Base-by-base conservation (phyloP, 495 filamentous ascomycete species). In the Pyronema omphalodes region DNA sequence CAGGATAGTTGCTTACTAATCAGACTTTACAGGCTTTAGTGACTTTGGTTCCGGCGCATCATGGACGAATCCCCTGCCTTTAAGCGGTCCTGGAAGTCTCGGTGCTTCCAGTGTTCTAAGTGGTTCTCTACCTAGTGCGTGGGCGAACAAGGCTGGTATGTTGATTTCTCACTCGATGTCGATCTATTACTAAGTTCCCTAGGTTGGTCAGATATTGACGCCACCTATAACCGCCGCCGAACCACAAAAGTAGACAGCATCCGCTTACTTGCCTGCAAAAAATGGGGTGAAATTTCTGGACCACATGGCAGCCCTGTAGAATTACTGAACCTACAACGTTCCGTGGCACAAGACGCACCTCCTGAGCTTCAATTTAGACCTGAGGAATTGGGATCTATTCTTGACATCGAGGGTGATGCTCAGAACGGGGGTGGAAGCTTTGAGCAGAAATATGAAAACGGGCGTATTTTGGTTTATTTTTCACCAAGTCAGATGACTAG, bases 401-500 rank as follows among this genome's bases (percentile, higher is more conserved):
- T 84, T 67, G 88, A 95, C 57, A 93, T 88, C 1, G 82, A 91
- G 64, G 91, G 91, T 54, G 93, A 84, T 60, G 63, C 71, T 0
- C 76, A 82, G 47, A 96, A 96, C 58, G 91, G 91, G 51, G 91
- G 91, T 51, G 91, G 91, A 15, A 80, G 73, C 41, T 93, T 96
- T 71, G 47, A 73, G 74, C 40, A 73, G 77, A 41, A 73, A 67
- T 0, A 18, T 23, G 52, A 46, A 2, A 62, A 68, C 19, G 69
- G 61, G 7, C 69, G 70, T 29, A 70, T 68, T 35, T 70, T 75
- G 40, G 81, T 93, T 58, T 78, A 76, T 53, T 83, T 78, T 33
- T 14, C 35, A 18, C 37, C 48, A 8, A 33, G 36, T 33, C n/a
- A 51, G 48, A 34, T n/a, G 29, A 29, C 23, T 36, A 53, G 62